Conservation (phyloP, 139 green algal genomes). For the Chlorella sorokiniana region DNA sequence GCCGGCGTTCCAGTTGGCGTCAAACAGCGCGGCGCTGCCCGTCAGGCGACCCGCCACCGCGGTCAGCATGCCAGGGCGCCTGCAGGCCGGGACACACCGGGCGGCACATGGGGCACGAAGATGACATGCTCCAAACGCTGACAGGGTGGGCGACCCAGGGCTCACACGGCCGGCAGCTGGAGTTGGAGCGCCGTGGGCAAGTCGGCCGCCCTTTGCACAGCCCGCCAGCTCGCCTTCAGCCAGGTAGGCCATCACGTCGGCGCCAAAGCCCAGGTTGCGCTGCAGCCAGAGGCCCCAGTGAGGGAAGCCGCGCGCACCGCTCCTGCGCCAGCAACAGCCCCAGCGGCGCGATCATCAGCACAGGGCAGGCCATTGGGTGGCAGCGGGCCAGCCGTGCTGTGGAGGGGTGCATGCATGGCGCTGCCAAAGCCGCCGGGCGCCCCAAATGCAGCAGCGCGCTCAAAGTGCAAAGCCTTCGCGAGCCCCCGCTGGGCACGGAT, state of each 20-base stretch:
- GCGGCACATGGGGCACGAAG: too few species aligned
- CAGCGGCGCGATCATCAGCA: neutral
- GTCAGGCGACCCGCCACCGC: constrained; percentile 38
- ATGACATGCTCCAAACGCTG: too few species aligned
- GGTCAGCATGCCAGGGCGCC: constrained; percentile 5
- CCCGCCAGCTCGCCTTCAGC: constrained; percentile 18
- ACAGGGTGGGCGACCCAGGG: too few species aligned
- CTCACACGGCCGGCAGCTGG: too few species aligned
- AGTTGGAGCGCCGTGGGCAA: neutral
- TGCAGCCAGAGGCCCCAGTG: constrained; percentile 61
- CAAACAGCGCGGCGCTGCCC: constrained; percentile 53
- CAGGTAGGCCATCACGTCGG: constrained; percentile 35
- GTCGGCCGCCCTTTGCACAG: neutral
- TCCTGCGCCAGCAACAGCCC: constrained; percentile 1
- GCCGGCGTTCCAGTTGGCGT: constrained; percentile 22
- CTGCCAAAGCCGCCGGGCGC: too few species aligned
- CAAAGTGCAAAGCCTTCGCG: too few species aligned
- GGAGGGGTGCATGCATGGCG: too few species aligned
- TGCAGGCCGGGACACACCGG: neutral
- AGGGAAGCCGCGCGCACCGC: constrained; percentile 57
- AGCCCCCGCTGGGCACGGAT: neutral
- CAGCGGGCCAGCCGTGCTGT: too few species aligned
- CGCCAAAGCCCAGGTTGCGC: constrained; percentile 44
- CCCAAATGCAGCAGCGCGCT: too few species aligned
- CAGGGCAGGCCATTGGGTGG: neutral